A percentile compares a stretch with the other conserved stretches of the same genome.
Evolutionary conservation across 139 green algal species (phyloP).

Genomic region (Chlorella sp.): DNA sequence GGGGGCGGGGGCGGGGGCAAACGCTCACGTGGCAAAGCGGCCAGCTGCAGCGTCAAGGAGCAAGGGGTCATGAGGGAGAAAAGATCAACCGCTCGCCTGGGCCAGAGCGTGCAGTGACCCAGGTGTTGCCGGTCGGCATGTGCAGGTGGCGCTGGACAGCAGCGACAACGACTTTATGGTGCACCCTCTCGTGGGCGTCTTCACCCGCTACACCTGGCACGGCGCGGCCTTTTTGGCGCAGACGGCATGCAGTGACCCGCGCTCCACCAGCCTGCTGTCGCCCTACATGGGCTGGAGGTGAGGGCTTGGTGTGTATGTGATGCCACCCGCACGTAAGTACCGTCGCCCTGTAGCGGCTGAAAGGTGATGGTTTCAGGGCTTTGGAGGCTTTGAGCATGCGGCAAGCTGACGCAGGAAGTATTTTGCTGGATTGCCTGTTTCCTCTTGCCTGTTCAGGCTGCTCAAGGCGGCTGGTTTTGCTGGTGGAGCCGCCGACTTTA

Average conservation of each 20-base stretch:
- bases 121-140: no score
- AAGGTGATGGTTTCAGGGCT: background rate
- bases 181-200: background rate
- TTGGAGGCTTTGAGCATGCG: background rate
- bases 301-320: background rate
- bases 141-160: background rate
- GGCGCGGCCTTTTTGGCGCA: background rate
- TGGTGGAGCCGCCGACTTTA: conserved; percentile 6
- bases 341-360: no score
- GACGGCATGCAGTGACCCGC: background rate
- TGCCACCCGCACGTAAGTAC: background rate
- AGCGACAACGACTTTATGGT: background rate
- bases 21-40: no score
- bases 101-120: no score
- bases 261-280: background rate
- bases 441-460: background rate
- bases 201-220: background rate
- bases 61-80: no score
- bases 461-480: background rate
- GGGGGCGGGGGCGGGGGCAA: no score
- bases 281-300: background rate
- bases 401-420: background rate
- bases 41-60: no score
- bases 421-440: background rate
- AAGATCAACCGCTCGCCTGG: no score